Evolutionary conservation across 345 rosid genomes (phyloP), one percentile per base, ranked within the genome.

Genomic region (Citrus glauca): DNA sequence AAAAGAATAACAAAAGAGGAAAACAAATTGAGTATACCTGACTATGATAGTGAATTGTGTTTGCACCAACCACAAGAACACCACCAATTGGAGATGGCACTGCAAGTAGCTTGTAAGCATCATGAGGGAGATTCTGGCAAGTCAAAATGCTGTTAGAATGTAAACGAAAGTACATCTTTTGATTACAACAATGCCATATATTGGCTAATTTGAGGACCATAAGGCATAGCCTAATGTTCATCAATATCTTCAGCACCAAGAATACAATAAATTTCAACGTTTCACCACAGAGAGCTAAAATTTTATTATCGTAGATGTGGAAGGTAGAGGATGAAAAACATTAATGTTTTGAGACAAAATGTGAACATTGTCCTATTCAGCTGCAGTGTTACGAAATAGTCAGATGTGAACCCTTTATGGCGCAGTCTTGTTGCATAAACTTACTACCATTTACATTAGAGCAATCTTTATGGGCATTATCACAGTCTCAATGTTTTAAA

Each of bases 31-130:
- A 63, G 50, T 45, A 62, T 82, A 92, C 99, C 99, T 94, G 97
- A 87, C 95, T 94, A 77, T 94, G 95, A 87, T 94, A 96, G 82
- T 94, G 98, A 77, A 96, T 89, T 69, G 90, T 87, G 80, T 94
- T 94, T 70, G 97, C 89, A 84, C 97, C 79, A 78, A 94, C 82
- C 75, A 96, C 98, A 82, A 94, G 90, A 84, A 96, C 97, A 73
- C 99, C 99, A 35, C 99, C 98, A 66, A 94, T 90, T 73, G 98
- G 99, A 9, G 97, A 91, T 72, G 98, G 99, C 82, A 92, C 98
- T 19, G 99, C 95, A 78, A 92, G 95, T 80, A 96, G 89, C 88
- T 96, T 92, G 88, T 92, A 96, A 69, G 97, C 93, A 88, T 96
- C 99, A 73, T 92, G 94, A 16, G 98, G 98, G n/a, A 96, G 94